A percentile compares a stretch with the other conserved stretches of the same genome.
phyloP scores from a whole-genome alignment of 164 flowering plant genomes.

The Hamamelis virginiana region DNA sequence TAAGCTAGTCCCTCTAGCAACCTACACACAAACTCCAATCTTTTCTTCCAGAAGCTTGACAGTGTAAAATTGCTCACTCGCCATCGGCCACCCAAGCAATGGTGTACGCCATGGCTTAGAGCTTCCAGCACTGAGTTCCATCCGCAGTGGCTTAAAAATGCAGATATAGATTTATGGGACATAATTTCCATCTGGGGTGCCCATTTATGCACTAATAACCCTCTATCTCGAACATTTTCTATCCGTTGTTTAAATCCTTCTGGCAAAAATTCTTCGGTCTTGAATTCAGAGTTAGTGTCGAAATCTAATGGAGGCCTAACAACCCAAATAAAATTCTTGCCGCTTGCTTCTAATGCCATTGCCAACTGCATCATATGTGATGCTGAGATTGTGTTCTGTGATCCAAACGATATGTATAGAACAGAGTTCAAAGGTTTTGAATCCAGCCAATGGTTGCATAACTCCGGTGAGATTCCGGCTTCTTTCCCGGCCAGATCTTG shows the following conservation, averaged over 20 bases:
- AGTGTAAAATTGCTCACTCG: constrained; percentile 52
- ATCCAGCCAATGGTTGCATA: constrained; percentile 42
- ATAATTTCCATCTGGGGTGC: constrained; percentile 56
- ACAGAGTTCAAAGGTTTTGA: constrained; percentile 43
- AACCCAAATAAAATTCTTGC: constrained; percentile 36
- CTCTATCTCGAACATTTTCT: constrained; percentile 20
- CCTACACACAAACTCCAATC: constrained; percentile 57
- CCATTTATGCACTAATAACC: constrained; percentile 43
- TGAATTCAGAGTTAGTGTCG: constrained; percentile 25
- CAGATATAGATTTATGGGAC: constrained; percentile 32
- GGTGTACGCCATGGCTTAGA: constrained; percentile 45
- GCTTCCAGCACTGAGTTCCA: constrained; percentile 63
- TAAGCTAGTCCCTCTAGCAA: constrained; percentile 46
- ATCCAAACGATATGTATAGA: constrained; percentile 58
- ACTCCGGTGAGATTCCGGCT: constrained; percentile 8
- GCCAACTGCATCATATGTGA: constrained; percentile 58
- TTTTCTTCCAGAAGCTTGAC: constrained; percentile 38
- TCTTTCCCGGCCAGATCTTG: constrained; percentile 10
- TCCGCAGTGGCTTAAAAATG: constrained; percentile 52
- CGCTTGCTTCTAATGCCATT: constrained; percentile 49
- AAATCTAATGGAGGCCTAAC: constrained; percentile 39
- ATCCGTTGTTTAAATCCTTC: constrained; percentile 39
- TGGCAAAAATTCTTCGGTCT: constrained; percentile 25
- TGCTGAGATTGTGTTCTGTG: constrained; percentile 44
- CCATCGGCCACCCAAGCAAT: constrained; percentile 57